These are phyloP conservation scores for Cutaneotrichosporon cavernicola DNA, from an alignment of 1,284 basidiomycete species.

Conservation along the genomic window DNA sequence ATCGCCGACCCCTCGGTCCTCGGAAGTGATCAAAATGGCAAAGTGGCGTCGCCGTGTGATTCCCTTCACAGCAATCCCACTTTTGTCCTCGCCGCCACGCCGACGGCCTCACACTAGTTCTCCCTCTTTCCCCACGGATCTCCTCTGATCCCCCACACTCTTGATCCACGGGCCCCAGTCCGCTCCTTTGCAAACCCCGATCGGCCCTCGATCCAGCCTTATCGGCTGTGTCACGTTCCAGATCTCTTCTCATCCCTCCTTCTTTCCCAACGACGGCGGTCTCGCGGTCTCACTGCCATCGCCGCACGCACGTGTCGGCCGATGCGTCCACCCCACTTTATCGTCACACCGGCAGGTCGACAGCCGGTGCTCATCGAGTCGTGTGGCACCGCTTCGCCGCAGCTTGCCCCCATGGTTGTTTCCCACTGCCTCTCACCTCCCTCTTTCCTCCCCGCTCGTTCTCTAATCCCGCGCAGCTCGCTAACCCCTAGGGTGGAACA, in stretches of 20 bases:
- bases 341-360: not conserved
- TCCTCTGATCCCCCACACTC: not conserved
- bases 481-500: slow-evolving; percentile 60
- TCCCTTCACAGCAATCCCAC: not conserved
- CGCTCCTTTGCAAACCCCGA: not conserved
- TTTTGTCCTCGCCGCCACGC: not conserved
- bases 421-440: not conserved
- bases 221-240: not conserved
- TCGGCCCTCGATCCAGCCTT: not conserved
- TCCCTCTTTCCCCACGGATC: not conserved
- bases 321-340: not conserved
- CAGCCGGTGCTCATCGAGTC: not conserved
- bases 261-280: not conserved
- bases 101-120: not conserved
- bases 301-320: not conserved
- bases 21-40: not conserved
- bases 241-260: not conserved
- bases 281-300: not conserved
- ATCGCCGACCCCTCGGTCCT: not conserved
- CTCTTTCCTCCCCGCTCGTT: not conserved
- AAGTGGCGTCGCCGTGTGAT: not conserved
- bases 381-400: not conserved
- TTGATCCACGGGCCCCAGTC: not conserved
- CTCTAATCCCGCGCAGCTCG: not conserved
- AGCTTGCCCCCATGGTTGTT: not conserved